Evolutionary conservation across 176 grass and related monocot genomes (phyloP).

Genomic region (Phyllostachys edulis): DNA sequence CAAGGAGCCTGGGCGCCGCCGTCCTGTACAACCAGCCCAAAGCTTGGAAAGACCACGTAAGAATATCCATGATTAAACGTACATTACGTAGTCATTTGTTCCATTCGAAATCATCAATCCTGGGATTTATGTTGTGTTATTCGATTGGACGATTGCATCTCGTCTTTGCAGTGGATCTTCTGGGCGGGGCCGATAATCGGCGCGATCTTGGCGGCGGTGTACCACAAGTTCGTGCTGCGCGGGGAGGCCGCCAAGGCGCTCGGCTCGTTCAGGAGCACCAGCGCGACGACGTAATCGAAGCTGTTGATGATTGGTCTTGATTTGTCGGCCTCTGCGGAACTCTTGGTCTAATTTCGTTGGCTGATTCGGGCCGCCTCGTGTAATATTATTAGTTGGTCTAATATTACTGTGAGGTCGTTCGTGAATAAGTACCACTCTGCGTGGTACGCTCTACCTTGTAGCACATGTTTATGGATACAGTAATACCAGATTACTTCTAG

Average conservation of each 20-base stretch:
- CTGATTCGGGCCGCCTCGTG: not conserved
- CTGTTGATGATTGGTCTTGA: not conserved
- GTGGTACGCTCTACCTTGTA: not conserved
- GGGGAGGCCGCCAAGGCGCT: conserved; percentile 51
- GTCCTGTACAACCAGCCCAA: conserved; percentile 57
- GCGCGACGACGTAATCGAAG: not conserved
- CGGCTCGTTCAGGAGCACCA: conserved; percentile 60
- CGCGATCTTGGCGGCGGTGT: conserved; percentile 57
- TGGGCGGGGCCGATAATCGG: conserved; percentile 77
- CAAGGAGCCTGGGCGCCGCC: conserved; percentile 84
- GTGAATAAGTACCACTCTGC: not conserved
- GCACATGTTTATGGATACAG: not conserved
- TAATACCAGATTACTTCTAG: not conserved
- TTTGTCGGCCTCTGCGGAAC: too few relatives aligned
- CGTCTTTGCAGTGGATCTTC: conserved; percentile 77
- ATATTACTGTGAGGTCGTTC: not conserved
- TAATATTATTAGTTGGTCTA: not conserved
- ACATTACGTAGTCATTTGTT: not conserved
- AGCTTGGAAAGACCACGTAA: conserved; percentile 69
- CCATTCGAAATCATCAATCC: not conserved
- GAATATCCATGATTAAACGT: not conserved
- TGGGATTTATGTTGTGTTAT: not conserved
- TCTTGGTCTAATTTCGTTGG: not conserved
- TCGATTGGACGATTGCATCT: not conserved
- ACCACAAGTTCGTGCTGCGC: conserved; percentile 66